These are phyloP conservation scores for Solanum tacnaense DNA, from an alignment of 257 asterid genomes.

Conservation along the genomic window DNA sequence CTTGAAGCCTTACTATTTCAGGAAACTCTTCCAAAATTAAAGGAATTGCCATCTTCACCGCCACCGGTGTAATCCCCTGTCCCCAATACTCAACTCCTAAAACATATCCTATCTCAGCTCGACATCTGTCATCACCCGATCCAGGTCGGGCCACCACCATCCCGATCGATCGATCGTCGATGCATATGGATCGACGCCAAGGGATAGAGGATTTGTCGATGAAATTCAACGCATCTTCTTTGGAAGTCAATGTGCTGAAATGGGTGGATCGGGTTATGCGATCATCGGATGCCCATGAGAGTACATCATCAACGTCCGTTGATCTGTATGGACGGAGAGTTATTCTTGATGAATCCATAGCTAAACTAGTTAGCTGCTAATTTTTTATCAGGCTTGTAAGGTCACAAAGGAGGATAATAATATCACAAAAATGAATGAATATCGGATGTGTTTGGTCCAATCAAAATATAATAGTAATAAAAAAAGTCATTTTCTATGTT, in stretches of 20 bases:
- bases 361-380: not conserved
- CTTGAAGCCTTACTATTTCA: constrained; percentile 29
- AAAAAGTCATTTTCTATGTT: too few relatives aligned
- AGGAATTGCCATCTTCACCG: constrained; percentile 23
- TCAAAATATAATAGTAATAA: not conserved
- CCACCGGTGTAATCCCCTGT: constrained; percentile 28
- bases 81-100: constrained; percentile 32
- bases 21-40: constrained; percentile 24
- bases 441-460: not conserved
- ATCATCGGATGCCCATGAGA: constrained; percentile 48
- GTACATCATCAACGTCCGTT: constrained; percentile 28
- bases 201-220: constrained; percentile 31
- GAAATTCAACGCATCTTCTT: constrained; percentile 33
- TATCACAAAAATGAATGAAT: not conserved
- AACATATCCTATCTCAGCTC: constrained; percentile 35
- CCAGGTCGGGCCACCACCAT: constrained; percentile 22
- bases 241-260: constrained; percentile 27
- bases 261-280: constrained; percentile 18
- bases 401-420: not conserved
- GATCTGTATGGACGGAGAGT: constrained; percentile 28
- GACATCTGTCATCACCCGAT: constrained; percentile 22
- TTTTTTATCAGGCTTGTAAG: not conserved
- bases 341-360: constrained; percentile 26
- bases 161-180: constrained; percentile 27
- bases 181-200: constrained; percentile 43